Base-by-base conservation (phyloP, 768 basidiomycete genomes). In the Thelephora ganbajun region DNA sequence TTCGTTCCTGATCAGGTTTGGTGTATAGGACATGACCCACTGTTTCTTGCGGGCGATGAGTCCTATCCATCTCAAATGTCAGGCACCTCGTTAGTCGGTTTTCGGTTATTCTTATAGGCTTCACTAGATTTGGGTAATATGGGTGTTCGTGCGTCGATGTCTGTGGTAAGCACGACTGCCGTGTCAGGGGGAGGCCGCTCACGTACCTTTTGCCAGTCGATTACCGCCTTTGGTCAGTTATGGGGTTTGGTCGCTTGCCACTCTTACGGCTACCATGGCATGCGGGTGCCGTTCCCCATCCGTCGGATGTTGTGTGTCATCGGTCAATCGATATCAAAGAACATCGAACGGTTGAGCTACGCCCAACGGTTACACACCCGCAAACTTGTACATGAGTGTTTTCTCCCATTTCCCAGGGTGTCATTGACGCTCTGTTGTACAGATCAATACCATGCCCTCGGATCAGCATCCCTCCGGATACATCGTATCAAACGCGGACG, bases 11-110 rank as follows among this genome's bases (percentile, higher is more conserved):
- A n/a, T n/a, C 20, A 37, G 35, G 12, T 44, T 18, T 50, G 23
- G 35, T 26, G 6, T 18, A 3, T 43, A 83, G 73, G 77, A 89
- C 56, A 86, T 89, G 83, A 87, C 86, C 0, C 82, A 89, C 61
- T 83, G 79, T 48, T 85, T 82, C 53, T 66, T 89, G 7, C 75
- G 86, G n/a, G 84, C 85, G 0, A 88, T 91, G 85, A 83, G 80
- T 53, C 87, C 86, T 5, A 86, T 91, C 43, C 86, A 89, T 57
- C 63, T 86, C 50, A 79, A 86, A 64, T 89, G 80, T 81, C 51
- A 26, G 74, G 61, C 6, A 30, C 23, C 44, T 35, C 34, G 36
- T 19, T 14, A 18, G 18, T 20, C 30, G 22, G 20, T 35, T n/a
- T 23, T 46, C 18, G 48, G 11, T 39, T n/a, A 44, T 52, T 51